Evolutionary conservation across 306 rosid genomes (phyloP), one percentile per base, ranked within the genome.

Genomic region (Notholithocarpus densiflorus): DNA sequence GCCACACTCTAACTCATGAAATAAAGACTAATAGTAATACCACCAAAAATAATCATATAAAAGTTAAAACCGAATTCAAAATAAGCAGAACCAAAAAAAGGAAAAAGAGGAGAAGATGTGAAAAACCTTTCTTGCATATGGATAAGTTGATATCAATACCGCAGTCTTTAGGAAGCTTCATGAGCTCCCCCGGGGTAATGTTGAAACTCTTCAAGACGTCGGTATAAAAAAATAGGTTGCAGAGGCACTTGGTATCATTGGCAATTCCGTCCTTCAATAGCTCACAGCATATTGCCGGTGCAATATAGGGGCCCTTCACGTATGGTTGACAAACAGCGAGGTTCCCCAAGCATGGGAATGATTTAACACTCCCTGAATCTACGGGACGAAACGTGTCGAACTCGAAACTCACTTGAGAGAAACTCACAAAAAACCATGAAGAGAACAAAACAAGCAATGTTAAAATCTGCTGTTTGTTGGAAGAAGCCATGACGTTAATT

Each of bases 151-250:
- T 73, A 1, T 77, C 1, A 4, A 80, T 18, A 56, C 79, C 87
- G 68, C 96, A 94, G 9, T 92, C 89, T 52, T 55, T 55, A 0
- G 93, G 88, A 23, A 92, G 90, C 78, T 84, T 81, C 84, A 87
- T 20, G 5, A 82, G 74, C 3, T 88, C 83, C 0, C 75, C 85
- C 86, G 80, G 80, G 15, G 94, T 55, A 4, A 79, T 7, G 6
- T 83, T 78, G 12, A 88, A 1, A 51, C 76, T 23, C 1, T 29
- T 10, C 24, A 84, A 66, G 5, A 88, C 0, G 1, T 75, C 45
- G 11, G 61, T 69, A 6, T 90, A 52, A 64, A 48, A 64, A 23
- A 86, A 21, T 71, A 89, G 10, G 13, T 24, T 27, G 75, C 98
- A 94, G 1, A 92, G 76, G 48, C 98, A 92, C 0, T 71, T 64